phyloP scores from a whole-genome alignment of 2,329 filamentous ascomycete species.

The Neonectria faginata region DNA sequence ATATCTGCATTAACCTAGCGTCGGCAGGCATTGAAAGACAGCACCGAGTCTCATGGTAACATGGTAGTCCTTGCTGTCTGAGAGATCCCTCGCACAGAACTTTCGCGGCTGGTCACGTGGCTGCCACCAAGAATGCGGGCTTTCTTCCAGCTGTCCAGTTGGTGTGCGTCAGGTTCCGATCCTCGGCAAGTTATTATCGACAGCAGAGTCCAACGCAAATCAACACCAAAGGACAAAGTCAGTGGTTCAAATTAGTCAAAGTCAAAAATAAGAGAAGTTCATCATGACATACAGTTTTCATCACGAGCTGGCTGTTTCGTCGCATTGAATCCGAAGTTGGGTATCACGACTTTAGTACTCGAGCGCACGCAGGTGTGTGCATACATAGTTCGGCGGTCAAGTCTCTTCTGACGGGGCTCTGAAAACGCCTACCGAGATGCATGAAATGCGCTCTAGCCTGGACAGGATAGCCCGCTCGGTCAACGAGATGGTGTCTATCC shows the following conservation, averaged over 20 bases:
- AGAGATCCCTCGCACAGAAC: not conserved
- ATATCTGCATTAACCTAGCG: too few relatives aligned
- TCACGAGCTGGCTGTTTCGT: too few relatives aligned
- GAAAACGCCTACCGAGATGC: conserved; percentile 28
- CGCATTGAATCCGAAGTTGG: not conserved
- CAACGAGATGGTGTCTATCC: conserved; percentile 31
- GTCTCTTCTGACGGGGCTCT: conserved; percentile 13
- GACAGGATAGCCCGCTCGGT: conserved; percentile 36
- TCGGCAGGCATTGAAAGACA: not conserved
- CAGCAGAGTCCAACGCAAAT: not conserved
- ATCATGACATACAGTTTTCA: not conserved
- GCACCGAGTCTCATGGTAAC: not conserved
- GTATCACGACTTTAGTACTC: conserved; percentile 26
- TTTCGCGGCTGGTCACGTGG: conserved; percentile 11
- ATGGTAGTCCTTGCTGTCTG: not conserved
- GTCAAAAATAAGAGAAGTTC: too few relatives aligned
- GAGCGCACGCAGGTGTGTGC: not conserved
- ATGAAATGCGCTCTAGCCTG: conserved; percentile 35
- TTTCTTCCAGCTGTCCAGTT: not conserved
- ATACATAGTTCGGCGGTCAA: conserved; percentile 1
- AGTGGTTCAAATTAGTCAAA: too few relatives aligned
- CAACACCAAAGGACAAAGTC: not conserved
- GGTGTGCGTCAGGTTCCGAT: conserved; percentile 11
- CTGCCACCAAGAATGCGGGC: not conserved
- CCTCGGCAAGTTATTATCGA: conserved; percentile 8